phyloP scores from a whole-genome alignment of 768 basidiomycete genomes.

The Mycena crocata region DNA sequence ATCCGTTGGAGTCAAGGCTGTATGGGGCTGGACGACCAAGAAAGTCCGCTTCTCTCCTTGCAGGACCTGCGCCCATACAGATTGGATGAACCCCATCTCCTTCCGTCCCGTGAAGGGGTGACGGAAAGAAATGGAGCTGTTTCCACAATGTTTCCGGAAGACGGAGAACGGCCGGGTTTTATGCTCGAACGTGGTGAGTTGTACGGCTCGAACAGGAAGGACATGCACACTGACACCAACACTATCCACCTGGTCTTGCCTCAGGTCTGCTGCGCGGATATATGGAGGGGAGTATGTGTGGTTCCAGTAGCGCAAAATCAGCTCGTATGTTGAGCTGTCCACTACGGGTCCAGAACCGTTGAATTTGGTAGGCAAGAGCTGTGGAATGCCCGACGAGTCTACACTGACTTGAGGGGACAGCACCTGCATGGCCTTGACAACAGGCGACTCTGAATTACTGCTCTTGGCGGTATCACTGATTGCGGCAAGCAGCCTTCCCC shows the following conservation, averaged over 20 bases:
- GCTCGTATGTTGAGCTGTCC: slow-evolving; percentile 1
- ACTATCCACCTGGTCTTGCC: not conserved
- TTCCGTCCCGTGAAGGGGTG: not conserved
- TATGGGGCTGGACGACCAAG: slow-evolving; percentile 22
- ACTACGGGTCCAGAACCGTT: slow-evolving; percentile 17
- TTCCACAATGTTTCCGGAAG: not conserved
- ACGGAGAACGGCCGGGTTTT: not conserved
- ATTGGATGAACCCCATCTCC: slow-evolving; percentile 2
- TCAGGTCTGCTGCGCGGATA: slow-evolving; percentile 14
- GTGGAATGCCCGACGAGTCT: not conserved
- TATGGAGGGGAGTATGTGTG: slow-evolving; percentile 14
- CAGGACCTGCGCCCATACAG: not conserved
- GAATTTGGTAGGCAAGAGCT: not conserved
- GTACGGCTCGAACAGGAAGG: not conserved
- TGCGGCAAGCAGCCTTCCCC: slow-evolving; percentile 19
- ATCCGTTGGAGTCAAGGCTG: not conserved
- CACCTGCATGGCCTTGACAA: slow-evolving; percentile 6
- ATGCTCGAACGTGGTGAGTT: not conserved
- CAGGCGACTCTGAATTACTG: not conserved
- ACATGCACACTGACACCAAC: not conserved
- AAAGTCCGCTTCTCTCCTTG: slow-evolving; percentile 13
- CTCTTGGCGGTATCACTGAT: slow-evolving; percentile 5
- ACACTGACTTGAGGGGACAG: slow-evolving; percentile 1
- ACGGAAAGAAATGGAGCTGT: slow-evolving; percentile 6
- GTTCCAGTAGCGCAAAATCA: slow-evolving; percentile 24